A percentile compares a stretch with the other conserved stretches of the same genome.
Conservation (phyloP, 805 yeast genomes). For the Ogataea nonfermentans region DNA sequence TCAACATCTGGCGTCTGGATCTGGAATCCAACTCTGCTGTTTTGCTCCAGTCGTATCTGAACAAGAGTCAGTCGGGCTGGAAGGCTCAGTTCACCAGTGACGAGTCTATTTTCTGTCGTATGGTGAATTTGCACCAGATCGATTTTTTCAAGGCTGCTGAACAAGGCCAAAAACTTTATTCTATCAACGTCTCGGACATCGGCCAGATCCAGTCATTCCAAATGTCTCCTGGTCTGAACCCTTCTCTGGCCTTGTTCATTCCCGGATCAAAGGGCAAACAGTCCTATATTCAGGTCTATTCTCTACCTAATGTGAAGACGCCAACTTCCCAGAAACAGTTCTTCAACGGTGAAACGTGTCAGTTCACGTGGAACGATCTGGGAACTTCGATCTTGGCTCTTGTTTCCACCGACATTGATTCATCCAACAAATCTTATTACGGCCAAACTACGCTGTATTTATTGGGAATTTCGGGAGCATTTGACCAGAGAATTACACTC, state of each 20-base stretch:
- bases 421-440: slow-evolving; percentile 89
- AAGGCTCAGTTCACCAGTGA: slow-evolving; percentile 85
- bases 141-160: slow-evolving; percentile 58
- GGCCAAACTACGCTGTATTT: slow-evolving; percentile 94
- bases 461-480: slow-evolving; percentile 88
- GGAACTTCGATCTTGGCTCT: slow-evolving; percentile 94
- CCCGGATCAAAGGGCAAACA: slow-evolving; percentile 89
- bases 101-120: slow-evolving; percentile 66
- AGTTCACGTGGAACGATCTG: slow-evolving; percentile 86
- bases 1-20: slow-evolving; percentile 65
- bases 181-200: slow-evolving; percentile 53
- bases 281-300: slow-evolving; percentile 81
- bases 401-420: slow-evolving; percentile 94
- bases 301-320: slow-evolving; percentile 68
- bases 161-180: slow-evolving; percentile 48
- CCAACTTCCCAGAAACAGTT: slow-evolving; percentile 85
- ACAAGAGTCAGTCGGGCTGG: slow-evolving; percentile 88
- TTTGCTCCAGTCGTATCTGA: slow-evolving; percentile 53
- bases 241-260: slow-evolving; percentile 85
- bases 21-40: slow-evolving; percentile 15
- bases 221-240: slow-evolving; percentile 84
- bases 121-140: slow-evolving; percentile 51
- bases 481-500: slow-evolving; percentile 82
- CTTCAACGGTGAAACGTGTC: slow-evolving; percentile 94
- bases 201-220: slow-evolving; percentile 50